Base-by-base conservation (phyloP, 164 flowering plant species). In the Tetracentron sinense region DNA sequence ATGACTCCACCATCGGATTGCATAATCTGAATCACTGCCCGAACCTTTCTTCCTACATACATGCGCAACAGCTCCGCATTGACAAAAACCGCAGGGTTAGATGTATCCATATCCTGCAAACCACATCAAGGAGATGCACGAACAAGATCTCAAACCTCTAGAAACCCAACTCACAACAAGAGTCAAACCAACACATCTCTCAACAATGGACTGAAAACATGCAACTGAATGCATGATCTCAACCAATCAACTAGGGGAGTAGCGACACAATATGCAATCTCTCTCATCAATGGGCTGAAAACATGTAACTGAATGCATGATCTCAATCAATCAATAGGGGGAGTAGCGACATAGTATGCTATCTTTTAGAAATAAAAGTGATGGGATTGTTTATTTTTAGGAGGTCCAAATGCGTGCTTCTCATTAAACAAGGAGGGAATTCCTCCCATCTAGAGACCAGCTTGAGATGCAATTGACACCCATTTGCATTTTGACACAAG, bases 81-180 rank as follows among this genome's bases (percentile, higher is more conserved):
- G 46, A 87, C 97, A 69, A 93, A 81, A 50, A 73, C 94, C 23
- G 97, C 84, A 61, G 98, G 96, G 56, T 68, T 88, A 53, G 94
- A 90, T 11, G 81, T 82, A 70, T 92, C 97, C 97, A 93, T 90
- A 16, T 65, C 66, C 84, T 78, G 60, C 60, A 35, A 56, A 61
- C 26, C 51, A 54, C 3, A 54, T 16, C 3, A 49, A n/a, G 3
- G 23, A 8, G 14, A 8, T 8, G 14, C 7, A 33, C 38, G n/a
- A 33, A 33, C 38, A 33, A 33, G 38, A 33, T 4, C 8, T 33
- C 38, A 8, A 33, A 4, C 38, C 4, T 3, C 15, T 38, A 38
- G 5, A 38, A 38, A 38, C 44, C 4, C 14, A 38, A 38, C 8
- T 8, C 14, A 38, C 44, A 38, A 38, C 14, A 38, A n/a, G 44